Evolutionary conservation across 768 basidiomycete genomes (phyloP).

Genomic region (Auricularia heimuer): DNA sequence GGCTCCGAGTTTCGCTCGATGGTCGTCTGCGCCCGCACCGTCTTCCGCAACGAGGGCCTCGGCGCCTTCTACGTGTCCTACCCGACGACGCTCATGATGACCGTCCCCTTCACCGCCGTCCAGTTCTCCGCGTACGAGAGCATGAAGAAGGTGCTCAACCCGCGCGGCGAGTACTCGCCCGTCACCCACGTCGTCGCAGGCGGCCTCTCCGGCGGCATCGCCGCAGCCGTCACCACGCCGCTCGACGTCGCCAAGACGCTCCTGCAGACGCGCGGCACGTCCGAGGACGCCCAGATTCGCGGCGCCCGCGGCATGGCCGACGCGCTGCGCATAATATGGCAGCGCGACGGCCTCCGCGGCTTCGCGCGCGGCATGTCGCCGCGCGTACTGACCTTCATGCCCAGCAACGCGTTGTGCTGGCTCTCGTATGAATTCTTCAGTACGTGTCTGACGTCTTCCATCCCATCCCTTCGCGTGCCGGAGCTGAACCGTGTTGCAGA

Average conservation of each 20-base stretch:
- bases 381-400: slow-evolving; percentile 89
- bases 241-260: slow-evolving; percentile 97
- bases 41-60: slow-evolving; percentile 80
- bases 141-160: slow-evolving; percentile 78
- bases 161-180: slow-evolving; percentile 83
- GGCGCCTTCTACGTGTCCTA: slow-evolving; percentile 96
- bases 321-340: slow-evolving; percentile 83
- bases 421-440: slow-evolving; percentile 98
- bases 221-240: slow-evolving; percentile 92
- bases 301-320: slow-evolving; percentile 75
- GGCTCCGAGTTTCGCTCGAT: slow-evolving; percentile 86
- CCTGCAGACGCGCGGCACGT: slow-evolving; percentile 88
- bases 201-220: slow-evolving; percentile 85
- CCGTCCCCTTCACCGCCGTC: slow-evolving; percentile 95
- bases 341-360: slow-evolving; percentile 73
- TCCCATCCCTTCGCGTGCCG: slow-evolving; percentile 2
- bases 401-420: slow-evolving; percentile 96
- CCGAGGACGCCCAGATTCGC: slow-evolving; percentile 76
- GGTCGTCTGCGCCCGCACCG: slow-evolving; percentile 70
- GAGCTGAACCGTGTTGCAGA: slow-evolving; percentile 31
- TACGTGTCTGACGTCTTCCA: slow-evolving; percentile 35
- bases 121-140: slow-evolving; percentile 97
- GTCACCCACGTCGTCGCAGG: slow-evolving; percentile 85
- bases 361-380: slow-evolving; percentile 84
- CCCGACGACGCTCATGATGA: slow-evolving; percentile 93